Evolutionary conservation across 2,329 filamentous ascomycete genomes (phyloP).

Genomic region (Sphaerulina musiva): DNA sequence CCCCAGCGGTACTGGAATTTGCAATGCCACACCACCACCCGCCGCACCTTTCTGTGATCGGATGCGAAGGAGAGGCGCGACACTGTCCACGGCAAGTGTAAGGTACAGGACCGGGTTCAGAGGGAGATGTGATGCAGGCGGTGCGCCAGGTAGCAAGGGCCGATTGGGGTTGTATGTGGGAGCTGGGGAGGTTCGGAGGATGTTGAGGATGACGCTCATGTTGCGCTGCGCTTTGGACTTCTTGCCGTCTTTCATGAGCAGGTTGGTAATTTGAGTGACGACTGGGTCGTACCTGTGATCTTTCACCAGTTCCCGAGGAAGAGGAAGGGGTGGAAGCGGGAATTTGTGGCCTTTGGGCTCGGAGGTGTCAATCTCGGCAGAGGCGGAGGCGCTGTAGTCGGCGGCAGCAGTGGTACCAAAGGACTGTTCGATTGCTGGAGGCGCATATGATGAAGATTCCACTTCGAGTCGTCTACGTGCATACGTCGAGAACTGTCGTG

Average conservation of each 20-base stretch:
- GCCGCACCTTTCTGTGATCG: slow-evolving; percentile 67
- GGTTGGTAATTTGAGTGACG: slow-evolving; percentile 77
- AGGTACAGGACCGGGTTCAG: slow-evolving; percentile 87
- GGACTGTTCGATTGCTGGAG: slow-evolving; percentile 17
- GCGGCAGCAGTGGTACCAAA: slow-evolving; percentile 20
- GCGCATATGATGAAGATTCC: slow-evolving; percentile 1
- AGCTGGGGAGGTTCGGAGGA: slow-evolving; percentile 75
- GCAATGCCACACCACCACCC: slow-evolving; percentile 78
- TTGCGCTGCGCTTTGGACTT: slow-evolving; percentile 86
- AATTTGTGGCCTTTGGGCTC: slow-evolving; percentile 68
- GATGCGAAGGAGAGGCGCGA: slow-evolving; percentile 81
- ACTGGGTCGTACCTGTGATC: slow-evolving; percentile 81
- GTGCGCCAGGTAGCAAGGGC: slow-evolving; percentile 65
- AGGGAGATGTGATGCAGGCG: slow-evolving; percentile 71
- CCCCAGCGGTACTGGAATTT: slow-evolving; percentile 71
- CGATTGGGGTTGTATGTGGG: slow-evolving; percentile 66
- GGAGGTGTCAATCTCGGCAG: slow-evolving; percentile 29
- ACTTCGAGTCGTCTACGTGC: slow-evolving; percentile 33
- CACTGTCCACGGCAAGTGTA: slow-evolving; percentile 81
- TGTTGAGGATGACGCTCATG: slow-evolving; percentile 73
- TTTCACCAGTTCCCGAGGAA: slow-evolving; percentile 58
- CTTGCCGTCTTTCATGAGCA: slow-evolving; percentile 89
- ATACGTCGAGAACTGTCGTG: slow-evolving; percentile 54
- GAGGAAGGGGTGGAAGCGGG: slow-evolving; percentile 59
- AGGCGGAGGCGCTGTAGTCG: slow-evolving; percentile 14